Percentiles rank a stretch among this genome's conserved stretches.
Conservation (phyloP, 164 flowering plant species). For the Vitis riparia region DNA sequence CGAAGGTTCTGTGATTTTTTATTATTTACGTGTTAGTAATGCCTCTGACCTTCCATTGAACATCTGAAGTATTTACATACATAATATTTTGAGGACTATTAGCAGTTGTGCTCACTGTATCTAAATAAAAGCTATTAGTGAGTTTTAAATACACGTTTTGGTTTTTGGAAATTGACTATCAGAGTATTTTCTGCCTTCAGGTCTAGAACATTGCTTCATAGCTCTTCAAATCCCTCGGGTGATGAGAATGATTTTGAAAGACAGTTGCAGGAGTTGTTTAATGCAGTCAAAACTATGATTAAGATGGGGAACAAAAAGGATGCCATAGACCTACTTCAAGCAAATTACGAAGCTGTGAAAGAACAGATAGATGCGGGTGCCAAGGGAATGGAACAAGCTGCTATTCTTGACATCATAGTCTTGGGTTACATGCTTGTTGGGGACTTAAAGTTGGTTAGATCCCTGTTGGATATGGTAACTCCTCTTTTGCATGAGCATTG, state of each 20-base stretch:
- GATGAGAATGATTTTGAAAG: conserved; percentile 50
- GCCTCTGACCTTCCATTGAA: background rate
- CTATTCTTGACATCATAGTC: conserved; percentile 73
- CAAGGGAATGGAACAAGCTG: conserved; percentile 83
- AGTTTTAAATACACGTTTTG: too few species aligned
- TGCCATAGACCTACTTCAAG: conserved; percentile 68
- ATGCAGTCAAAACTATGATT: conserved; percentile 68
- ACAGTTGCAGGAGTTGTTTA: conserved; percentile 65
- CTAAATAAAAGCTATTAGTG: too few species aligned
- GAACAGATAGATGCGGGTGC: conserved; percentile 63
- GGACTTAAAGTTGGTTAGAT: conserved; percentile 45
- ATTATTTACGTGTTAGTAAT: background rate
- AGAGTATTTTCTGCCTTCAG: conserved; percentile 30
- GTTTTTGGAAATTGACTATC: background rate
- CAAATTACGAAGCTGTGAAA: conserved; percentile 78
- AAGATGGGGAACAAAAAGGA: conserved; percentile 54
- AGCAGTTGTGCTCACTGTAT: too few species aligned
- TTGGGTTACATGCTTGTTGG: conserved; percentile 73
- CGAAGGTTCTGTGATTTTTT: conserved; percentile 17
- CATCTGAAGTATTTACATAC: background rate
- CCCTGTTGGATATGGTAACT: conserved; percentile 56
- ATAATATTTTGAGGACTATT: background rate
- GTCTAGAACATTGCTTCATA: conserved; percentile 33
- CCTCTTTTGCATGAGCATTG: background rate
- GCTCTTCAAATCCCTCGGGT: conserved; percentile 26